Conservation (phyloP, 2,329 filamentous ascomycete species). For the Cryphonectria nitschkei region DNA sequence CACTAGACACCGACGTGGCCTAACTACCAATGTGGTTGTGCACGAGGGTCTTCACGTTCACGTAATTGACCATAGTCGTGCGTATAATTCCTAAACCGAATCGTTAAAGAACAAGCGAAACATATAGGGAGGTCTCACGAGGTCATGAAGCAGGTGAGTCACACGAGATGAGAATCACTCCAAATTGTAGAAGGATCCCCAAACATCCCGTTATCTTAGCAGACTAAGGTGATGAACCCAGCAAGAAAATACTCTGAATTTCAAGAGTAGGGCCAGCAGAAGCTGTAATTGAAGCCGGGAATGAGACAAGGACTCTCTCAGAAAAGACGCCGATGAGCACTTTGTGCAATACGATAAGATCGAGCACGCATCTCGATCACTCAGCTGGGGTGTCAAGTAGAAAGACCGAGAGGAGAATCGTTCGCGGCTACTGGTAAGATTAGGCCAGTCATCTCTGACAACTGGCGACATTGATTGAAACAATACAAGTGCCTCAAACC, state of each 20-base stretch:
- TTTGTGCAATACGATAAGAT: neutral
- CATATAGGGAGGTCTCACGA: constrained; percentile 1
- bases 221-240: constrained; percentile 16
- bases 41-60: constrained; percentile 16
- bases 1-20: neutral
- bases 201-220: constrained; percentile 13
- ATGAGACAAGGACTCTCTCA: neutral
- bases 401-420: neutral
- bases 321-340: neutral
- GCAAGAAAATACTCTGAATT: constrained; percentile 21
- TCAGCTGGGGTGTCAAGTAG: neutral
- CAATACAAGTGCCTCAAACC: neutral
- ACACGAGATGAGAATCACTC: constrained; percentile 6
- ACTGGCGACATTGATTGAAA: neutral
- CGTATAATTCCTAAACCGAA: constrained; percentile 13
- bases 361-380: neutral
- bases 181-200: constrained; percentile 2
- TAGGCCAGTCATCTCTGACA: neutral
- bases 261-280: constrained; percentile 31
- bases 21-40: neutral
- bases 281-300: constrained; percentile 10
- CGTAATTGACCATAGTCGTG: constrained; percentile 10
- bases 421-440: neutral
- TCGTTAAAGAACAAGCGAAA: constrained; percentile 14
- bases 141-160: constrained; percentile 4